Evolutionary conservation across 2,329 filamentous ascomycete species (phyloP), one percentile per base, ranked within the genome.

Genomic region (Monosporascus ibericus): DNA sequence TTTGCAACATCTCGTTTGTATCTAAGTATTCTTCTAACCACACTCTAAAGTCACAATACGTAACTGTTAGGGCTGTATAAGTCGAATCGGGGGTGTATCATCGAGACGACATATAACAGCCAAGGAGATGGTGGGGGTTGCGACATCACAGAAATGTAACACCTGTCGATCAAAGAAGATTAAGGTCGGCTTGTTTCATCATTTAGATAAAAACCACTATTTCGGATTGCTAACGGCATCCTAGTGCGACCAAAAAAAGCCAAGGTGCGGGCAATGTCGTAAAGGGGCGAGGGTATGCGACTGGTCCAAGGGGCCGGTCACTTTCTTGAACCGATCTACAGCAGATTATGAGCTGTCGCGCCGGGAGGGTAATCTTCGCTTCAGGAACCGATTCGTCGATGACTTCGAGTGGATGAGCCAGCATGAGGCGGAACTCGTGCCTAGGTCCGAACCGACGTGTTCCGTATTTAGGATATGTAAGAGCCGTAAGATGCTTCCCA

Each of bases 141-240:
- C 58, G 27, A 54, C 58, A 14, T 55, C 58, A 17, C 57, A 56
- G 27, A 58, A 56, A 20, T 61, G 59, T 47, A 53, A 52, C 44
- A 61, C 58, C 18, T 61, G 59, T 42, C 55, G 48, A 49, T 53
- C 38, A 42, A 61, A 53, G 47, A 61, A 61, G 48, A 57, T 60
- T 46, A 61, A 61, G 55, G 59, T 61, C 37, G 40, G 47, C n/a
- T 18, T 17, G 5, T 17, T 14, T 36, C 34, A 38, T 44, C 15
- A 2, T 11, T 7, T 24, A 24, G n/a, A 6, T 47, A 4, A 20
- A 6, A 14, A 24, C 11, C 42, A 24, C 25, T 34, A 11, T 17
- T n/a, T 47, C n/a, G 17, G 25, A 42, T 44, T 25, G 4, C 38
- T 25, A 17, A 48, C 24, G 18, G 17, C 6, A 22, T 6, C 3